Conservation (phyloP, 768 basidiomycete species). For the Auriscalpium vulgare region DNA sequence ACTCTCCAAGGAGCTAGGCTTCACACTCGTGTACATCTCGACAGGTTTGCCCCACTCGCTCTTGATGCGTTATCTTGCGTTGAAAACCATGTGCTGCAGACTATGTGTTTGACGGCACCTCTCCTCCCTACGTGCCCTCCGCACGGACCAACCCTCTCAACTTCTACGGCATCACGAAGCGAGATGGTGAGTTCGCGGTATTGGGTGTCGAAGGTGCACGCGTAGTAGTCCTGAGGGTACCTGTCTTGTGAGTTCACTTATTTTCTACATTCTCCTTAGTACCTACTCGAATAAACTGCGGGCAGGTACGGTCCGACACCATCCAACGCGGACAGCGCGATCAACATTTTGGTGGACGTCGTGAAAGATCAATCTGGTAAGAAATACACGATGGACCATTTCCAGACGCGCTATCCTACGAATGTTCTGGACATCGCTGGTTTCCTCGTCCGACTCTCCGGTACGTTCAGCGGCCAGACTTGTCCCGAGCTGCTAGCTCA, state of each 20-base stretch:
- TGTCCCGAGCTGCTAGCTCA: too few relatives aligned
- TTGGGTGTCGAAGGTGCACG: slow-evolving; percentile 50
- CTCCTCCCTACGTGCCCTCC: slow-evolving; percentile 78
- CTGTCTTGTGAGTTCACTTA: slow-evolving; percentile 62
- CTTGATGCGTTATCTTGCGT: too few relatives aligned
- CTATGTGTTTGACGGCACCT: slow-evolving; percentile 94
- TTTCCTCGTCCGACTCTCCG: slow-evolving; percentile 70
- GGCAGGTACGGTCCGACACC: slow-evolving; percentile 80
- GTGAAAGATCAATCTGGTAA: slow-evolving; percentile 84
- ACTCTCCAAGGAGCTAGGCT: slow-evolving; percentile 52
- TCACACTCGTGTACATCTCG: slow-evolving; percentile 83
- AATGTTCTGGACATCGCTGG: slow-evolving; percentile 82
- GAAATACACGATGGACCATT: slow-evolving; percentile 92
- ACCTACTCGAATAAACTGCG: not conserved
- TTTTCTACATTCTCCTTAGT: not conserved
- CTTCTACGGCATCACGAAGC: slow-evolving; percentile 81
- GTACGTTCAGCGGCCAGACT: slow-evolving; percentile 31
- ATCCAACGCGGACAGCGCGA: slow-evolving; percentile 79
- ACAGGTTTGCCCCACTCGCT: slow-evolving; percentile 43
- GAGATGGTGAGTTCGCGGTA: slow-evolving; percentile 78
- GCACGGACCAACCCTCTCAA: slow-evolving; percentile 78
- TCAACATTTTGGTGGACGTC: slow-evolving; percentile 84
- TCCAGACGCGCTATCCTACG: slow-evolving; percentile 87
- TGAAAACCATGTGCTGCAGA: slow-evolving; percentile 35
- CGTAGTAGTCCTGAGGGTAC: slow-evolving; percentile 74